Evolutionary conservation across 352 stramenopile genomes (phyloP), one percentile per base, ranked within the genome.

Genomic region (Elongisporangium undulatum): DNA sequence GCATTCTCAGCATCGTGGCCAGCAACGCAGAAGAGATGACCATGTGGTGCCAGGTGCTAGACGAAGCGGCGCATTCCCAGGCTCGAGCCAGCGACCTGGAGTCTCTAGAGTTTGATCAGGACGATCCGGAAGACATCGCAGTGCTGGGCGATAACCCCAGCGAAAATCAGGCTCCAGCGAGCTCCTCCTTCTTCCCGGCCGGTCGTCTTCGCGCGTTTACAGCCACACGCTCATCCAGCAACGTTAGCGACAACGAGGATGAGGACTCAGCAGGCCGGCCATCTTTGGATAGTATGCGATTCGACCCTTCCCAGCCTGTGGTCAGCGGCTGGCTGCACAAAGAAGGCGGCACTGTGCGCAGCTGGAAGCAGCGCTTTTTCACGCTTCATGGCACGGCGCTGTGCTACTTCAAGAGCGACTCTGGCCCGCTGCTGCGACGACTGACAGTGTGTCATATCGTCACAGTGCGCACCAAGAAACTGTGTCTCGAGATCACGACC

Each of bases 361-460:
- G 76, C 57, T 94, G 85, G 85, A 94, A 94, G 61, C 71, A 77
- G 16, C 79, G 85, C 8, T 94, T 88, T 54, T 94, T 94, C 64
- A 92, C 79, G 1, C 67, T 94, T 13, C 82, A 88, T 26, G 81
- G 82, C 7, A 75, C 80, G 45, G 83, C 74, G n/a, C 62, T 94
- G 56, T 87, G 81, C 52, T 94, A 94, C 67, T 94, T 89, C 56
- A 90, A 92, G 64, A 94, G 82, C 49, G 82, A 90, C 64, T 87
- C 86, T 24, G 85, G 83, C 0, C 72, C 81, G 4, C 65, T 92
- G 12, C 62, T 93, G 49, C 73, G 77, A 41, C 87, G 71, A 60
- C 72, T 85, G 29, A 85, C 76, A 13, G 78, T 92, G 13, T 88
- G 82, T 17, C 78, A 91, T 57, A 82, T 94, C 6, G 68, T 85